Evolutionary conservation across 352 stramenopile species (phyloP), one percentile per base, ranked within the genome.

Genomic region (Phytophthora megakarya): DNA sequence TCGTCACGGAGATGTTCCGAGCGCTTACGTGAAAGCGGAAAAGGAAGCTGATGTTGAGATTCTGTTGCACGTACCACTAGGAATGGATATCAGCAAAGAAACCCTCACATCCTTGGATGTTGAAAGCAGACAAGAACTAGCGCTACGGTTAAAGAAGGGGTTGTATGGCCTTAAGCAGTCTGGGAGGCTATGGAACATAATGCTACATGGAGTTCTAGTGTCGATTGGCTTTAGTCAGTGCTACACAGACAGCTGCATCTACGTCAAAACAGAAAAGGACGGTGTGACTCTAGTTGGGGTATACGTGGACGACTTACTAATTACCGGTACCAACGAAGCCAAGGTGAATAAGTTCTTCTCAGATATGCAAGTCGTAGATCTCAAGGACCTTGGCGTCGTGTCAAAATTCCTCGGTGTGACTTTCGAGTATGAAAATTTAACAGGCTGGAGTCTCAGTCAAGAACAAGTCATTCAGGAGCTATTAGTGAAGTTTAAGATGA

Each of bases 111-210:
- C 40, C 23, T 30, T 52, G 5, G 56, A 57, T 16, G 56, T 72
- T 3, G 21, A 39, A 15, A 39, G 33, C 33, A 21, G 19, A 12
- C 23, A 23, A 19, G 45, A 76, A 26, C 44, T 70, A 1, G 46
- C 44, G 13, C 49, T 72, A 25, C 22, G 21, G 2, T 30, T 79
- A 8, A 25, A 60, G 23, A 70, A 70, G 16, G 73, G 58, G 18
- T 43, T 77, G 0, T 76, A 81, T 44, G 68, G 65, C 0, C 37
- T 75, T 0, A 70, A 71, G 26, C 68, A 76, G 35, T 66, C 65
- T 0, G 33, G 33, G 33, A 13, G 11, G 9, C 11, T 39, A 3
- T 39, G 33, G 26, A 39, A 39, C 33, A 5, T 39, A n/a, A 39
- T 39, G 33, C 33, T 39, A 11, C 11, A 39, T 5, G 5, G 5